These are phyloP conservation scores for Penicillium cinerascens DNA, from an alignment of 495 filamentous ascomycete genomes.

Conservation along the genomic window DNA sequence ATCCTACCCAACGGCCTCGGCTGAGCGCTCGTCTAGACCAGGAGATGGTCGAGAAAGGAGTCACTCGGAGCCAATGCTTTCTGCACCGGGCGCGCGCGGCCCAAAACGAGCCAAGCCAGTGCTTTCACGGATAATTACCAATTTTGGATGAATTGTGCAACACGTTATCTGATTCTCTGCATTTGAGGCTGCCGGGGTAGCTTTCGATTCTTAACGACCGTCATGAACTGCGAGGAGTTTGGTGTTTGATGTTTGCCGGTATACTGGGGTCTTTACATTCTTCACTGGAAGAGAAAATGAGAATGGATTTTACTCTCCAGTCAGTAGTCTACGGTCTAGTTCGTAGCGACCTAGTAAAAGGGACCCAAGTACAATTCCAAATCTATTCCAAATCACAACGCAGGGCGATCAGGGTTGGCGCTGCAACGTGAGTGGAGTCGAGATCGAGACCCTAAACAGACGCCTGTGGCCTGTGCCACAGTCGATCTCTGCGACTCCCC, in stretches of 20 bases:
- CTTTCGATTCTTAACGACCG: slow-evolving; percentile 1
- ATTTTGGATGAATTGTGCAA: slow-evolving; percentile 24
- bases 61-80: slow-evolving; percentile 21
- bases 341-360: not conserved
- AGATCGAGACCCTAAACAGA: slow-evolving; percentile 12
- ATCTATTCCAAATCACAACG: not conserved
- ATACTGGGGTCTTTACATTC: not conserved
- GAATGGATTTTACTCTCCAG: not conserved
- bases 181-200: not conserved
- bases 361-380: not conserved
- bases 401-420: not conserved
- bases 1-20: not conserved
- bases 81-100: not conserved
- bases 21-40: slow-evolving; percentile 1
- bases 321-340: too few species aligned
- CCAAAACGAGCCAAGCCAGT: slow-evolving; percentile 33
- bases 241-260: not conserved
- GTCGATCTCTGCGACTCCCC: slow-evolving; percentile 12
- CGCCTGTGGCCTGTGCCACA: slow-evolving; percentile 10
- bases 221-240: slow-evolving; percentile 11
- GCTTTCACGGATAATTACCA: slow-evolving; percentile 40
- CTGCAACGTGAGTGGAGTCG: not conserved
- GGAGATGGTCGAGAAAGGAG: slow-evolving; percentile 21
- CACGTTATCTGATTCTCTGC: not conserved
- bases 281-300: not conserved